Base-by-base conservation (phyloP, 2,329 filamentous ascomycete genomes). In the Lasiodiplodia theobromae region DNA sequence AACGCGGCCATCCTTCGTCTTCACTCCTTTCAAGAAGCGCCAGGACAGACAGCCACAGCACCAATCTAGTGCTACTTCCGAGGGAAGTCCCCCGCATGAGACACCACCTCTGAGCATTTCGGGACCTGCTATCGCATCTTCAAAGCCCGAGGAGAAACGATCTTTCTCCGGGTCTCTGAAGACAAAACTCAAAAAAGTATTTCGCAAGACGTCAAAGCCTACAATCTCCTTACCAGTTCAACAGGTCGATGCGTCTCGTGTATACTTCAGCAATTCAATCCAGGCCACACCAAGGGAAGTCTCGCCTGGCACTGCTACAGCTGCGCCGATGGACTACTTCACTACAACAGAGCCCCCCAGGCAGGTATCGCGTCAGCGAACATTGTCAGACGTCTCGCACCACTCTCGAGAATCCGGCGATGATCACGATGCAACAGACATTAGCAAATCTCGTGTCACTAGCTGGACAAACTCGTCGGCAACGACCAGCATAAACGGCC, bases 401-500 rank as follows among this genome's bases (percentile, higher is more conserved):
- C 60, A 18, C 47, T 64, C 47, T 16, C 28, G 28, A 12, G 28
- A 54, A 14, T 67, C 37, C 70, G 72, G 34, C 70, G 71, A 38
- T 53, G 34, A 52, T n/a, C 47, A 64, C 14, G 53, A 67, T 16
- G 11, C 38, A 4, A 67, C 71, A 8, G 83, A 84, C 44, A 81
- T 85, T 71, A 87, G 86, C 1, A 89, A 82, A 71, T 91, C 89
- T n/a, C 82, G 90, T 25, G 87, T 92, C 63, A 92, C 90, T 2
- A 93, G 91, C 76, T 93, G 91, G 91, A 86, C 86, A 4, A 87
- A 88, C 70, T 91, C 90, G 0, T 87, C 86, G 1, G 82, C 84
- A 1, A 85, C 85, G 68, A 88, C 86, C 2, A 84, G 86, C 2
- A 78, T 84, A 6, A 87, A 76, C 69, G 84, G 81, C 69, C 82